Conservation (phyloP, 1,284 basidiomycete genomes). For the Pseudozyma sp. region DNA sequence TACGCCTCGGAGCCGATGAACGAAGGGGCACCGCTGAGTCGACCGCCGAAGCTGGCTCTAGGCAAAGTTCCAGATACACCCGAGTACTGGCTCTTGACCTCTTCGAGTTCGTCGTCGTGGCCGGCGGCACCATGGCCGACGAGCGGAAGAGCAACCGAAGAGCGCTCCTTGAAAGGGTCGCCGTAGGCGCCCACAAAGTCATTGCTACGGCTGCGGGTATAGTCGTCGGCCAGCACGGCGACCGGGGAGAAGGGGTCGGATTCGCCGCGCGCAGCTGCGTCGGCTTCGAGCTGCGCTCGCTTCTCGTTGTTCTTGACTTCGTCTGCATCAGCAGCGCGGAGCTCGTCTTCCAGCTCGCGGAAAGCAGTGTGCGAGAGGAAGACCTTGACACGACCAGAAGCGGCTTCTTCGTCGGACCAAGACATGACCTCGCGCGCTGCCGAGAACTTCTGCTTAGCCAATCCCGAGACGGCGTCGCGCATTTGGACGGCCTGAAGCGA, state of each 20-base stretch:
- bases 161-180: slow-evolving; percentile 66
- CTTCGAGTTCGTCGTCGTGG: slow-evolving; percentile 46
- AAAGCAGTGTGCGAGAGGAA: slow-evolving; percentile 90
- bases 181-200: slow-evolving; percentile 63
- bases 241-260: slow-evolving; percentile 75
- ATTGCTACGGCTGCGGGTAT: slow-evolving; percentile 69
- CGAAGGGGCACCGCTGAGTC: slow-evolving; percentile 40
- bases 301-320: slow-evolving; percentile 70
- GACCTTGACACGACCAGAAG: slow-evolving; percentile 81
- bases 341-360: slow-evolving; percentile 87
- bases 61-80: slow-evolving; percentile 39
- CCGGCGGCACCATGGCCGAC: slow-evolving; percentile 71
- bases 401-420: slow-evolving; percentile 80
- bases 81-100: slow-evolving; percentile 56
- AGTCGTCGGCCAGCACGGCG: slow-evolving; percentile 36
- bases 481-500: slow-evolving; percentile 58
- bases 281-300: slow-evolving; percentile 77
- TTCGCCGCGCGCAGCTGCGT: slow-evolving; percentile 73
- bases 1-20: slow-evolving; percentile 72
- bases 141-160: slow-evolving; percentile 74
- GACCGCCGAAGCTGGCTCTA: slow-evolving; percentile 43
- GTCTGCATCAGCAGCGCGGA: slow-evolving; percentile 78
- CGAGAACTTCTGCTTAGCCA: slow-evolving; percentile 69
- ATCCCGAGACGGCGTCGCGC: slow-evolving; percentile 73
- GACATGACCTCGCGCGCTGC: slow-evolving; percentile 75